A percentile compares a stretch with the other conserved stretches of the same genome.
These are phyloP conservation scores for Lyophyllum decastes DNA, from an alignment of 768 basidiomycete genomes.

Conservation along the genomic window DNA sequence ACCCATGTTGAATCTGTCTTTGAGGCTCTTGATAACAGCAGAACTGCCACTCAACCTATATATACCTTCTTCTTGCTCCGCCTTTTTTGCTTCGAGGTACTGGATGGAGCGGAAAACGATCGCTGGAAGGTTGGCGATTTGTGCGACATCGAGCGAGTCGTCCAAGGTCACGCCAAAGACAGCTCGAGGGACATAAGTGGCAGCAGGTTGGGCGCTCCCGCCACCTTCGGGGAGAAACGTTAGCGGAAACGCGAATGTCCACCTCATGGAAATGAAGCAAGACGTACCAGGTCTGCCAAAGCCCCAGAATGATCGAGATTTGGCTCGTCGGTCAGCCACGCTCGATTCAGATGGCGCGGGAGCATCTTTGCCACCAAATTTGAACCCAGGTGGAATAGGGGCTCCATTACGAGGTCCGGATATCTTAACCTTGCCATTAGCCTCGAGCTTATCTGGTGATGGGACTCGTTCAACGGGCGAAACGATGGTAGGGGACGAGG, in stretches of 20 bases:
- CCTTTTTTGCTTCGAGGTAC: slow-evolving; percentile 91
- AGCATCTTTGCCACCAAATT: slow-evolving; percentile 80
- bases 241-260: slow-evolving; percentile 13
- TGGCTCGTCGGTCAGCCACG: slow-evolving; percentile 74
- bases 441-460: slow-evolving; percentile 56
- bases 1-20: slow-evolving; percentile 93
- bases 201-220: slow-evolving; percentile 32
- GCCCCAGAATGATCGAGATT: slow-evolving; percentile 92
- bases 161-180: slow-evolving; percentile 90
- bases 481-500: slow-evolving; percentile 44
- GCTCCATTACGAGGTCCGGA: slow-evolving; percentile 85
- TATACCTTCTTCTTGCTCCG: slow-evolving; percentile 96
- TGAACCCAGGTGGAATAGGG: slow-evolving; percentile 86
- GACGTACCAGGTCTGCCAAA: slow-evolving; percentile 69
- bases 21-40: slow-evolving; percentile 90
- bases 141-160: slow-evolving; percentile 85
- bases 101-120: slow-evolving; percentile 95
- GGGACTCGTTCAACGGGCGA: slow-evolving; percentile 50
- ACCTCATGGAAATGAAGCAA: slow-evolving; percentile 11
- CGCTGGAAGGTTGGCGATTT: slow-evolving; percentile 89
- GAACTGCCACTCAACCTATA: slow-evolving; percentile 95
- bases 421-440: slow-evolving; percentile 75
- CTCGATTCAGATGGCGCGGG: slow-evolving; percentile 38
- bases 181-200: slow-evolving; percentile 54
- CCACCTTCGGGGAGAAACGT: slow-evolving; percentile 30